Base-by-base conservation (phyloP, 345 rosid genomes). In the Brassica rapa region DNA sequence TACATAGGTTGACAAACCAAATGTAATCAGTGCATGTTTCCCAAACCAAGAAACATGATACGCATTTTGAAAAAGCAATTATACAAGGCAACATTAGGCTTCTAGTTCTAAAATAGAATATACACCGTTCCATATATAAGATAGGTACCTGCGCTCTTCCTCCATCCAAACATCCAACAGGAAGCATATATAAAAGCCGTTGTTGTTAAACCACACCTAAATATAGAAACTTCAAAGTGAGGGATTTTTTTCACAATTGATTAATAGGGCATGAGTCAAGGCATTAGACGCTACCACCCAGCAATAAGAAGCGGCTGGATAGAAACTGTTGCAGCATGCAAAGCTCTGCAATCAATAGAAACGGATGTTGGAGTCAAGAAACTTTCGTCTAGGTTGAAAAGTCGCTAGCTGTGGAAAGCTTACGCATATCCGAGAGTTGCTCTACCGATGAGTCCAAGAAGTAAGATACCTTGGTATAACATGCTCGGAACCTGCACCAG, bases 161-260 rank as follows among this genome's bases (percentile, higher is more conserved):
- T 62, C 98, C 97, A 81, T 94, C 97, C 43, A 94, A 90, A 82
- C 97, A 88, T 37, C 98, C 95, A 71, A 90, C 92, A 4, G 97
- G 98, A 74, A 94, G 97, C 96, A 92, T 80, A 87, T 94, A 19
- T 94, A 77, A 94, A 88, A 69, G 97, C 93, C 39, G 97, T 86
- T 29, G 92, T 90, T 51, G 97, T 92, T 82, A 94, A 88, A 76
- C 98, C 98, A 84, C 98, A 94, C 98, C 97, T 94, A 37, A 85
- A 30, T 65, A 80, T 35, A 25, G 43, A 37, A 67, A 75, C 60
- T 57, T 49, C 2, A 35, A 74, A 23, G 66, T 83, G 75, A 85
- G 84, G 24, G 73, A 32, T 11, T 2, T 27, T 49, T 56, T 73
- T 62, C 8, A 66, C 25, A 39, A 2, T 59, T 32, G n/a, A n/a